Base-by-base conservation (phyloP, 805 yeast genomes). In the Ascoidea tarda region DNA sequence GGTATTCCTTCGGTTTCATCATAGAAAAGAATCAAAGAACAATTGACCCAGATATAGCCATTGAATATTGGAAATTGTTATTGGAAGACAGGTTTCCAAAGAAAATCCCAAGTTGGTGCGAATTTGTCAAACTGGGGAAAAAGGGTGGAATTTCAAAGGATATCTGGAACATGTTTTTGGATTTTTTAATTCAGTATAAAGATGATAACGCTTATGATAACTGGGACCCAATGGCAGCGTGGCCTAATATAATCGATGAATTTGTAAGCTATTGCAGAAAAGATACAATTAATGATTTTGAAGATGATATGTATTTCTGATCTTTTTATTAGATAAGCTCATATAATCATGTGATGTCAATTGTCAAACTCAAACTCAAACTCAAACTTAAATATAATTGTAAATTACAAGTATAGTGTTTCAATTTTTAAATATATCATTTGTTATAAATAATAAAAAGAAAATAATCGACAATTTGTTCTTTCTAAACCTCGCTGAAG, bases 191-290 rank as follows among this genome's bases (percentile, higher is more conserved):
- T 52, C 76, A 77, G 55, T 73, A 73, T 54, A 66, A 77, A 1
- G 56, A 63, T 16, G 85, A 87, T 54, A 78, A 84, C 0, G 56
- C 61, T 1, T 69, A 91, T 5, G 66, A 67, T 14, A 67, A 66
- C 2, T 90, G 89, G 65, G 90, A 84, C 59, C 93, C 84, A 57
- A 76, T 77, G 59, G 89, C 84, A 31, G 86, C 96, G 0, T 91
- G 98, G 98, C 99, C 98, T 5, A 78, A 86, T 52, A 69, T 87
- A 16, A 79, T 91, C 58, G 99, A 91, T 64, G 87, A 81, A 54
- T 91, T 78, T 62, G 84, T 87, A 28, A 95, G 84, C 57, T 73
- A 73, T 60, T 69, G 68, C 49, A 59, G 44, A 38, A 8, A 38
- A 38, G 14, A 14, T 38, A 38, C 28, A 21, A 21, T 21, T 21